Evolutionary conservation across 352 stramenopile genomes (phyloP).

Genomic region (Blastocystis sp.): DNA sequence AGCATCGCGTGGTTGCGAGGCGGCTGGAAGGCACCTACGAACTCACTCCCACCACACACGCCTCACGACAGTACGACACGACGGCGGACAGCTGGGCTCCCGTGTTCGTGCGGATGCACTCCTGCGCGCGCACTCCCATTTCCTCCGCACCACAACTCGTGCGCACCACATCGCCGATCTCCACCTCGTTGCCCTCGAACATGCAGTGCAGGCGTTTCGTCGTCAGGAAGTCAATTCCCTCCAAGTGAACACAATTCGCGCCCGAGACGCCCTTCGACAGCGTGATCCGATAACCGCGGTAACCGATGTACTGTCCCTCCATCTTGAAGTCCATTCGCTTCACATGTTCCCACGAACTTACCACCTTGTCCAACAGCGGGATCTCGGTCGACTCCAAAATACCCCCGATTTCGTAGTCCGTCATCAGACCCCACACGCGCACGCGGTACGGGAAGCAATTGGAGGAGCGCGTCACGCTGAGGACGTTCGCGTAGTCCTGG

Average conservation of each 20-base stretch:
- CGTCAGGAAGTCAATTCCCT: neutral
- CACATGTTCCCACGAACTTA: neutral
- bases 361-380: neutral
- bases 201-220: neutral
- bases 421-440: neutral
- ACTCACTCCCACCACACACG: neutral
- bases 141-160: neutral
- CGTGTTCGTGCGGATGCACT: neutral
- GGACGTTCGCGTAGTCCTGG: neutral
- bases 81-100: neutral
- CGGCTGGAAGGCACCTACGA: neutral
- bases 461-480: neutral
- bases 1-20: conserved; percentile 8
- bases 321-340: neutral
- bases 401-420: neutral
- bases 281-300: neutral
- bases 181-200: neutral
- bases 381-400: neutral
- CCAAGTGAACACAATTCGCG: neutral
- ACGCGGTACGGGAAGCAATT: neutral
- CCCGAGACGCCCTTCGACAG: neutral
- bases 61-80: conserved; percentile 6
- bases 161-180: conserved; percentile 12
- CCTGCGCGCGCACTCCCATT: neutral
- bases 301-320: neutral